Evolutionary conservation across 108 stramenopile genomes (phyloP), one percentile per base, ranked within the genome.

Genomic region (Epithemia pelagica): DNA sequence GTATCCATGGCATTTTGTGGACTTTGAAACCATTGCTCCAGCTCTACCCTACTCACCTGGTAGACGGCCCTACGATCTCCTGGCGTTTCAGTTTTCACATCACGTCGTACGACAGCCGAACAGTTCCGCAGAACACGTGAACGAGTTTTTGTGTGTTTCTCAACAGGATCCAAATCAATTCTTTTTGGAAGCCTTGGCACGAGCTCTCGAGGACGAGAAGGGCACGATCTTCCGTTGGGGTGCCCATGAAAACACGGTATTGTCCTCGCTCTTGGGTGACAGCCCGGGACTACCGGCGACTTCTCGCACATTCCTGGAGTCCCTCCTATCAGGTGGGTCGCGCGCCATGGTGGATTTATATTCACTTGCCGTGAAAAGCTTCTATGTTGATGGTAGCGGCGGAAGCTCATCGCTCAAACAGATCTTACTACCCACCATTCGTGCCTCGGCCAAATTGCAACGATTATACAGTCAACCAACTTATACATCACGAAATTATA

Each of bases 211-310:
- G 10, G 37, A 52, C 58, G 63, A 61, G 24, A 66, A 66, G 27
- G 81, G 81, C 24, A 78, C 81, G 21, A 71, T 82, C 10, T 82
- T 82, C 69, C 74, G 72, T 30, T 82, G 81, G 77, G 75, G 74
- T 27, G 24, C 78, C 30, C 74, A 78, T 33, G 81, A 79, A 67
- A 69, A 73, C 68, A 69, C 72, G 30, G 81, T 82, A 1, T 28
- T 66, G 23, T 54, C 65, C 1, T 2, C n/a, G n/a, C 52, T 66
- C n/a, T 71, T 82, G 25, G 59, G 64, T 78, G 23, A 75, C 64
- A 51, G 10, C 15, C 10, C 37, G 5, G 37, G 10, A 46, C 5
- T 15, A 15, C 37, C 37, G 15, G 15, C 37, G 15, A 10, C 37
- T 5, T 10, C 37, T 46, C 10, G 5, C 37, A 5, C 5, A 46